Conservation (phyloP, 805 yeast genomes). For the Starmerella sp. region DNA sequence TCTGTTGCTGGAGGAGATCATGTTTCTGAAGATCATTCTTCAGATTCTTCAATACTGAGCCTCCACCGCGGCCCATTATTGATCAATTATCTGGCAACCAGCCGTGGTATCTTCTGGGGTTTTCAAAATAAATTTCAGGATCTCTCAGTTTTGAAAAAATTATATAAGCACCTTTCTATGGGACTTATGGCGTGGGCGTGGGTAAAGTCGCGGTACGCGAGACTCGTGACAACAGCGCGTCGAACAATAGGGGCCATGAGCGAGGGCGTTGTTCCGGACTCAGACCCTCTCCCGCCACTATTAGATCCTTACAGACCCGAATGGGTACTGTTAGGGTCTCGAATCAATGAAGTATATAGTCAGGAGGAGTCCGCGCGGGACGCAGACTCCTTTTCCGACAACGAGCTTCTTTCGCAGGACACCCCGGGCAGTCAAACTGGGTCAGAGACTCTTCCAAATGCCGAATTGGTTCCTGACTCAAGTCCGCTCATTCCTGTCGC, state of each 20-base stretch:
- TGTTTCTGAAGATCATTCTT: conserved; percentile 41
- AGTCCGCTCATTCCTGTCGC: background rate
- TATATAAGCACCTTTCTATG: background rate
- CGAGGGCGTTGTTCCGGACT: conserved; percentile 11
- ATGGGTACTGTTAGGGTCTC: background rate
- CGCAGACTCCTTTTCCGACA: background rate
- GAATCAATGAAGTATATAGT: background rate
- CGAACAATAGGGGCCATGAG: background rate
- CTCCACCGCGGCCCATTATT: conserved; percentile 9
- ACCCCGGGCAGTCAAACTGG: background rate
- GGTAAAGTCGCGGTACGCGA: background rate
- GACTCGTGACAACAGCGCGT: conserved; percentile 1
- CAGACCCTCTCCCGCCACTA: conserved; percentile 9
- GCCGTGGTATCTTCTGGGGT: background rate
- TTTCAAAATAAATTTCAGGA: background rate
- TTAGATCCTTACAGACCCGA: conserved; percentile 3
- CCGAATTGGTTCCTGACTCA: background rate
- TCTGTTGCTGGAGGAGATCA: conserved; percentile 38
- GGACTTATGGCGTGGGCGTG: background rate
- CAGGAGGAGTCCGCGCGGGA: background rate
- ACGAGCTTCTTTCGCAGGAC: background rate
- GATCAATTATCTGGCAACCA: background rate
- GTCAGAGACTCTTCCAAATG: background rate
- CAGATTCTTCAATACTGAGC: conserved; percentile 23
- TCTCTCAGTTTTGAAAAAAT: background rate